Percentiles rank a stretch among this genome's conserved stretches.
Evolutionary conservation across 306 rosid genomes (phyloP).

Genomic region (Albizia julibrissin): DNA sequence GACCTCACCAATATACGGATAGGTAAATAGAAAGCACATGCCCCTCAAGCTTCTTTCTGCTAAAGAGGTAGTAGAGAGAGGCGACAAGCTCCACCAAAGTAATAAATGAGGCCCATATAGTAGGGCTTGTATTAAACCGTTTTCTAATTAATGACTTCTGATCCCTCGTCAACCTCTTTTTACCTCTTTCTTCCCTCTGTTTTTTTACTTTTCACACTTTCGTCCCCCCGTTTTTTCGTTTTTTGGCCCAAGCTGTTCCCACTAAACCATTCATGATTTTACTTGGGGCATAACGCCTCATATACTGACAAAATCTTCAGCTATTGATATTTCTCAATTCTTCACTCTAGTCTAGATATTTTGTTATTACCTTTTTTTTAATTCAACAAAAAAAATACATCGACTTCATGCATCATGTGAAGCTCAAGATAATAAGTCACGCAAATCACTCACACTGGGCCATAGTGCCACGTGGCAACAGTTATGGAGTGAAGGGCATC

Average conservation of each 20-base stretch:
- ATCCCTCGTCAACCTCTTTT: neutral
- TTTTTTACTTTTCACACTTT: neutral
- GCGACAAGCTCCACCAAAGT: no score
- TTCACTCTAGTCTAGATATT: neutral
- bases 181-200: neutral
- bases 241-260: neutral
- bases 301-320: neutral
- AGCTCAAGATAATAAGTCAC: slow-evolving; percentile 7
- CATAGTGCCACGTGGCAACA: neutral
- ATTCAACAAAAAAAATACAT: no score
- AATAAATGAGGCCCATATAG: neutral
- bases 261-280: neutral
- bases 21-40: neutral
- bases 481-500: neutral
- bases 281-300: neutral
- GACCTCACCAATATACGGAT: neutral
- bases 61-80: neutral
- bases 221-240: neutral
- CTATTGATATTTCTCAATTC: neutral
- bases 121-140: neutral
- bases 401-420: neutral
- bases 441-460: neutral
- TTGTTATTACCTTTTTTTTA: neutral
- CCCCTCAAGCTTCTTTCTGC: neutral
- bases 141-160: neutral